Base-by-base conservation (phyloP, 345 rosid species). In the Mallotus nudiflorus region DNA sequence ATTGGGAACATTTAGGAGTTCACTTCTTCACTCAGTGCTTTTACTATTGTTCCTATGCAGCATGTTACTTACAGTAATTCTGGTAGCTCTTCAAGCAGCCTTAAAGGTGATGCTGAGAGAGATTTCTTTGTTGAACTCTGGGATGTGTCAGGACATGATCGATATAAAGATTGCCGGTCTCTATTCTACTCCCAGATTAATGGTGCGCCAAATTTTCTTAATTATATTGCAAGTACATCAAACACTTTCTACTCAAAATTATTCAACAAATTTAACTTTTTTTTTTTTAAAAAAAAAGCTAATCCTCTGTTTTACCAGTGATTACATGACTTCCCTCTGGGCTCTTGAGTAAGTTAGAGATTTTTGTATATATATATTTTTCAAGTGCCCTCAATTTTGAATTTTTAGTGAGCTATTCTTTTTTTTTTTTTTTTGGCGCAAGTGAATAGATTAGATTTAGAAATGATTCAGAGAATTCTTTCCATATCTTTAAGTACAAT, bases 71-170 rank as follows among this genome's bases (percentile, higher is more conserved):
- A 87, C 76, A 91, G 96, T 75, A 89, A 81, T 75, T 76, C 95
- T 65, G 78, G 89, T 81, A 92, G 99, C 82, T 92, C 99, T 52
- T 96, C 99, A 29, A 91, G 81, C 78, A 96, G 93, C 84, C 73
- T 88, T 71, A 91, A 84, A 81, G 96, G 97, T 70, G 98, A 96
- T 74, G 55, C 88, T 27, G 97, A 91, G 78, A 86, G 99, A 86
- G 99, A 96, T 72, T 92, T 96, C 85, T 96, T 96, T 79, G 83
- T 92, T 60, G 99, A 96, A 82, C 96, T 96, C 7, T 96, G 99
- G 99, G 99, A 96, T 79, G 88, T 96, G 62, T 96, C 98, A 33
- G 98, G 99, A 24, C 99, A 96, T 62, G 99, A 96, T 6, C 85
- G 98, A 71, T 96, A 96, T 84, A 96, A 91, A 86, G 98, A 91